Evolutionary conservation across 1,139 yeast genomes (phyloP), one percentile per base, ranked within the genome.

Genomic region (Blastobotrys apis): DNA sequence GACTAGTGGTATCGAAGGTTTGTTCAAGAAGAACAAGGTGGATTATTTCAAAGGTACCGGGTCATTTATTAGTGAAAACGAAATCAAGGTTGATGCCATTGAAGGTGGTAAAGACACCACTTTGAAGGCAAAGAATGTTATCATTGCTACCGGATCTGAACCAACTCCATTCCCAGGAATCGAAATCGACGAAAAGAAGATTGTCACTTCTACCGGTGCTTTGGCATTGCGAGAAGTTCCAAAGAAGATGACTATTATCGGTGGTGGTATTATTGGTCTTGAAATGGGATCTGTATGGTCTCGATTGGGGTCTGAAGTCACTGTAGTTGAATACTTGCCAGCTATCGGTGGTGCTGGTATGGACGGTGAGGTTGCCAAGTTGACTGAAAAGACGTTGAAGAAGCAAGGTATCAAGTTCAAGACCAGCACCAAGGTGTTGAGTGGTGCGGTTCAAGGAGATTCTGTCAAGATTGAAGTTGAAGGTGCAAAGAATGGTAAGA

Each of bases 211-310:
- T 25, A 94, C 99, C 41, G 99, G 99, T 61, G 86, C 88, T 48
- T 73, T 94, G 48, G 71, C 83, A 36, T 76, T 94, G 59, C 77
- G 78, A 67, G 96, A 90, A 70, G 77, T 88, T 53, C 97, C 99
- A 67, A 87, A 94, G 77, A 81, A 78, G 66, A 63, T 94, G 63
- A 83, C 94, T 57, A 80, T 94, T 69, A 92, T 94, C 61, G 99
- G 99, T 67, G 99, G 97, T 71, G 98, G 99, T 76, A 92, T 94
- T 71, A 94, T 94, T 66, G 99, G 99, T 64, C 79, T 94, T 59
- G 99, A 94, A 74, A 92, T 94, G 97, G 98, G 96, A 53, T 88
- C 97, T 30, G 98, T 94, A 41, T 94, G 94, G 84, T 73, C 94
- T 48, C 81, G 98, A 71, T 74, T 94, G 60, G 99, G 99, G 40